Conservation (phyloP, 2,329 filamentous ascomycete genomes). For the Trichoderma sp. region DNA sequence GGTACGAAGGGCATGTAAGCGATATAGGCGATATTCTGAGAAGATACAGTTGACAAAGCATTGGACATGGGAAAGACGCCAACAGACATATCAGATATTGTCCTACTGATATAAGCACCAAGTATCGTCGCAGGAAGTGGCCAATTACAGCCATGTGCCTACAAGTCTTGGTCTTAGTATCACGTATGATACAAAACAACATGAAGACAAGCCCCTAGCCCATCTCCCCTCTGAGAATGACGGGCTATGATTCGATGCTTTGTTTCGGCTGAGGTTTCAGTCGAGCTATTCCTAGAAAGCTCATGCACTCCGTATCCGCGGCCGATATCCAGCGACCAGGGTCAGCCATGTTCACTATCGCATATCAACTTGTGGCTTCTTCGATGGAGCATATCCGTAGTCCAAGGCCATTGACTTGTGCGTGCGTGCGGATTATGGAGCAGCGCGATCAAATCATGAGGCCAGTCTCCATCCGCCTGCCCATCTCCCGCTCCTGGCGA, state of each 20-base stretch:
- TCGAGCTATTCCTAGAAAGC: not conserved
- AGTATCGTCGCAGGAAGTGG: not conserved
- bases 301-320: not conserved
- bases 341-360: not conserved
- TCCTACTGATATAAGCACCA: not conserved
- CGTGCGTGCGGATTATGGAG: not conserved
- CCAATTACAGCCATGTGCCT: not conserved
- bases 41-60: not conserved
- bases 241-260: not conserved
- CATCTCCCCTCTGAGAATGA: not conserved
- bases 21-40: too few species aligned
- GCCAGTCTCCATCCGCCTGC: not conserved
- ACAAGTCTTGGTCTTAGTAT: not conserved
- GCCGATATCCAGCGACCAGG: not conserved
- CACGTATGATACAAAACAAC: not conserved
- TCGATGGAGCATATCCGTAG: not conserved
- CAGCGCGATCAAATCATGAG: not conserved
- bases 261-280: conserved; percentile 14
- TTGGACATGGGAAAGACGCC: not conserved
- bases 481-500: not conserved
- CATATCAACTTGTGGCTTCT: not conserved
- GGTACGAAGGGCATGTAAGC: not conserved
- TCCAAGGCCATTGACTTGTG: not conserved
- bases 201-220: not conserved
- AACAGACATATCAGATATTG: not conserved